Percentiles rank a stretch among this genome's conserved stretches.
phyloP scores from a whole-genome alignment of 306 rosid species.

The Abrus precatorius region DNA sequence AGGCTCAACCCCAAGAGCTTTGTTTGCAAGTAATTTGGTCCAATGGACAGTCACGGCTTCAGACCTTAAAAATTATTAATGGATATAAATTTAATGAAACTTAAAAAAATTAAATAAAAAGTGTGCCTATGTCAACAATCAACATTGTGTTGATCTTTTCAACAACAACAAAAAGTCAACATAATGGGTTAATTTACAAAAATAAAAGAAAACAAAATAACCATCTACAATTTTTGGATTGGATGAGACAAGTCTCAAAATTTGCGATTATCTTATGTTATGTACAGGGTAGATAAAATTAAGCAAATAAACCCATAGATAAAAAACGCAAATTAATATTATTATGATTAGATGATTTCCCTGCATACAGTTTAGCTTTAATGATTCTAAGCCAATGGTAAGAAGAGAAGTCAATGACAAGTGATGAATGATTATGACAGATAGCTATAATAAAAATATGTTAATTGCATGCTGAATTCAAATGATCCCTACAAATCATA shows the following conservation, averaged over 20 bases:
- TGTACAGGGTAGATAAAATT: not conserved
- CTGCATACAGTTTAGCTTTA: not conserved
- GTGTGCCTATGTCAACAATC: too few relatives aligned
- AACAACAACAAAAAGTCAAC: not conserved
- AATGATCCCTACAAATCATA: conserved; percentile 24
- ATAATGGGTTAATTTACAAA: too few relatives aligned
- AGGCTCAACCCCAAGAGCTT: not conserved
- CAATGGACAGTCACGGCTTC: not conserved
- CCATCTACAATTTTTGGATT: not conserved
- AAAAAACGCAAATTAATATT: not conserved
- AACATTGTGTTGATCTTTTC: not conserved
- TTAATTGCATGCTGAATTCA: conserved; percentile 40
- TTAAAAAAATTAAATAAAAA: too few relatives aligned
- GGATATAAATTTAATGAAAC: not conserved
- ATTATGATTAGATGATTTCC: conserved; percentile 8
- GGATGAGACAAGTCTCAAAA: not conserved
- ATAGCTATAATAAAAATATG: not conserved
- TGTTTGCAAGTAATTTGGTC: not conserved
- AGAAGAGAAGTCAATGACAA: conserved; percentile 4
- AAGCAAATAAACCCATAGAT: not conserved
- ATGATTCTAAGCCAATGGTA: not conserved
- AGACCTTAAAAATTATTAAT: not conserved
- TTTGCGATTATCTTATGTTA: not conserved
- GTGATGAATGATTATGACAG: conserved; percentile 21
- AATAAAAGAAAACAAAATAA: not conserved